A percentile compares a stretch with the other conserved stretches of the same genome.
Evolutionary conservation across 345 rosid species (phyloP).

Genomic region (Ceriops zippeliana): DNA sequence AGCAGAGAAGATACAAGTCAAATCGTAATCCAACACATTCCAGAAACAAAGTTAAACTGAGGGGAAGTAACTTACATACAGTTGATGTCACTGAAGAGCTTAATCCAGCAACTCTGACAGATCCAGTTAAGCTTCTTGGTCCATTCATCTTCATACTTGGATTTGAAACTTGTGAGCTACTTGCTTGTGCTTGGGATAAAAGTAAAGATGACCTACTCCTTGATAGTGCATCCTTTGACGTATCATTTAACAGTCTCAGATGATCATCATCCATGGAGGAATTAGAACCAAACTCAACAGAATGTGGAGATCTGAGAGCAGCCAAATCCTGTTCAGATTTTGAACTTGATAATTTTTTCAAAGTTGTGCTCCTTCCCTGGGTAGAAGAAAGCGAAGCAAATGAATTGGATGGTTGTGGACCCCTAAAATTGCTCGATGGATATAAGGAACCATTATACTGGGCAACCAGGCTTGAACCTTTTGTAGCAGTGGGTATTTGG

Average conservation of each 20-base stretch:
- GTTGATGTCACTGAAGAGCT: slow-evolving; percentile 53
- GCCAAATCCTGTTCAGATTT: slow-evolving; percentile 82
- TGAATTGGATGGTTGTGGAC: slow-evolving; percentile 49
- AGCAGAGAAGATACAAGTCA: slow-evolving; percentile 6
- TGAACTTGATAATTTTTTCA: slow-evolving; percentile 51
- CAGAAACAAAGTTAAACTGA: slow-evolving; percentile 11
- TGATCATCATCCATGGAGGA: slow-evolving; percentile 50
- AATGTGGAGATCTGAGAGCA: slow-evolving; percentile 59
- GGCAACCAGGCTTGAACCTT: slow-evolving; percentile 28
- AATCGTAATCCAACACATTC: background rate
- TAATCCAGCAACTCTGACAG: slow-evolving; percentile 39
- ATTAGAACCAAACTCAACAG: slow-evolving; percentile 39
- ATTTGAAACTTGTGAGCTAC: slow-evolving; percentile 41
- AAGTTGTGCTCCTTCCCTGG: slow-evolving; percentile 42
- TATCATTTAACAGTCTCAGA: slow-evolving; percentile 37
- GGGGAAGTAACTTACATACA: slow-evolving; percentile 68
- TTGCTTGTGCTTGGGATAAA: slow-evolving; percentile 54
- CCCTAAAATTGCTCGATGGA: slow-evolving; percentile 47
- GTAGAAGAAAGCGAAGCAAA: slow-evolving; percentile 47
- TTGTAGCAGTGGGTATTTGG: slow-evolving; percentile 38
- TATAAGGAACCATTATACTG: slow-evolving; percentile 48
- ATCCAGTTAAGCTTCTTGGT: slow-evolving; percentile 43
- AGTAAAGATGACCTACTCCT: slow-evolving; percentile 44
- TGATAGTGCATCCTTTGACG: slow-evolving; percentile 36
- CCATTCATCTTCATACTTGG: slow-evolving; percentile 46